Conservation (phyloP, 2,329 filamentous ascomycete genomes). For the Sporothrix globosa region DNA sequence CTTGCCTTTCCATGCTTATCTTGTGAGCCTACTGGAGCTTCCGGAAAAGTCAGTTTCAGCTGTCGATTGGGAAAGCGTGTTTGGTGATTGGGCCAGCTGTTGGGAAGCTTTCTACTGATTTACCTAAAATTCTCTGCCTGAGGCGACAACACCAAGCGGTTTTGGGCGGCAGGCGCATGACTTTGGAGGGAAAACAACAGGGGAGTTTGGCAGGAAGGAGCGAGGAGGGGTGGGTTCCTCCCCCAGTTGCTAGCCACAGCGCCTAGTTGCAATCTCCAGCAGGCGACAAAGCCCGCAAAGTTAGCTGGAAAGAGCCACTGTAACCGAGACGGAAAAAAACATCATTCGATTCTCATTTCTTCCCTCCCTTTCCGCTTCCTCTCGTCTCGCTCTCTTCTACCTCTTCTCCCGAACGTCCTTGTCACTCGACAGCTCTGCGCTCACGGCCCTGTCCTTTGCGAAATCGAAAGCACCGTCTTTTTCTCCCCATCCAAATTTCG, state of each 20-base stretch:
- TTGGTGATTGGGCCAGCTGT: conserved; percentile 32
- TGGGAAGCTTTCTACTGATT: neutral
- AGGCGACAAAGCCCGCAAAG: conserved; percentile 19
- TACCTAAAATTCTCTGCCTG: conserved; percentile 24
- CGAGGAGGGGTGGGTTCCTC: conserved; percentile 16
- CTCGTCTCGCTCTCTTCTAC: conserved; percentile 7
- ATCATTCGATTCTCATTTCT: conserved; percentile 37
- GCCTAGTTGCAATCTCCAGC: conserved; percentile 11
- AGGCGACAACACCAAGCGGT: conserved; percentile 24
- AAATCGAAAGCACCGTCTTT: neutral
- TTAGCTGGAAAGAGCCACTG: conserved; percentile 7
- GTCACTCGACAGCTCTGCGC: conserved; percentile 19
- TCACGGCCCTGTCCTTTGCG: neutral
- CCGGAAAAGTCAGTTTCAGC: conserved; percentile 24
- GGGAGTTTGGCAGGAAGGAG: neutral
- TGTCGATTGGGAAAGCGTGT: conserved; percentile 31
- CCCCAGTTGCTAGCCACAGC: conserved; percentile 20
- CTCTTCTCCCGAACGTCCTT: neutral
- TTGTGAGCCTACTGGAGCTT: neutral
- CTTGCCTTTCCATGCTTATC: conserved; percentile 11
- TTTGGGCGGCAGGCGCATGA: conserved; percentile 8
- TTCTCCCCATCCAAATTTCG: neutral
- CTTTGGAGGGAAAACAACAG: conserved; percentile 25
- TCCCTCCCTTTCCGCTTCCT: conserved; percentile 32
- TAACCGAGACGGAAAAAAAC: conserved; percentile 38